These are phyloP conservation scores for Bacidia rubella DNA, from an alignment of 495 filamentous ascomycete genomes.

Conservation along the genomic window DNA sequence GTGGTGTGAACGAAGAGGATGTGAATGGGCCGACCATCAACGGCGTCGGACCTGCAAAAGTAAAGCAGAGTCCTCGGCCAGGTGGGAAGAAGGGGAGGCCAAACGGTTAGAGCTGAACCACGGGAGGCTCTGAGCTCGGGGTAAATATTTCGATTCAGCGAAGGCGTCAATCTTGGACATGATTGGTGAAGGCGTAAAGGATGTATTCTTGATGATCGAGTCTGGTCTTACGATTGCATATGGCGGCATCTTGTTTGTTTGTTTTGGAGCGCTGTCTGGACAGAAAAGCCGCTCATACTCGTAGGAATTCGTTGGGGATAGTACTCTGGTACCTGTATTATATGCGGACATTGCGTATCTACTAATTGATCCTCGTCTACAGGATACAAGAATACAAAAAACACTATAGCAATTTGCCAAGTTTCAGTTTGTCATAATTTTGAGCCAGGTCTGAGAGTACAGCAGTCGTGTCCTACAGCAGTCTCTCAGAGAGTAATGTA, in stretches of 20 bases:
- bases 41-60: conserved; percentile 33
- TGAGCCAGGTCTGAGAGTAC: too few relatives aligned
- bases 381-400: too few relatives aligned
- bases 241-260: background rate
- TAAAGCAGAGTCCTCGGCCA: conserved; percentile 44
- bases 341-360: background rate
- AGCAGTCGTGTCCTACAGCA: too few relatives aligned
- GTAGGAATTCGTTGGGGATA: background rate
- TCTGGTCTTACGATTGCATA: background rate
- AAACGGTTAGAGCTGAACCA: background rate
- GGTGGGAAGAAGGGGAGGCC: conserved; percentile 12
- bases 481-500: too few relatives aligned
- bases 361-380: background rate
- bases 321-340: background rate
- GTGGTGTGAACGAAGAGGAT: conserved; percentile 58
- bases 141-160: background rate
- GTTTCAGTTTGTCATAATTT: too few relatives aligned
- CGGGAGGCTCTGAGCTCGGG: background rate
- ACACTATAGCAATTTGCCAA: too few relatives aligned
- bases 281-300: background rate
- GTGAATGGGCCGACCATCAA: conserved; percentile 46
- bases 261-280: background rate
- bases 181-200: background rate
- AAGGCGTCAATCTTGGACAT: conserved; percentile 1
- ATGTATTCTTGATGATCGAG: background rate